phyloP scores from a whole-genome alignment of 306 rosid species.

The Vachellia collinsii region DNA sequence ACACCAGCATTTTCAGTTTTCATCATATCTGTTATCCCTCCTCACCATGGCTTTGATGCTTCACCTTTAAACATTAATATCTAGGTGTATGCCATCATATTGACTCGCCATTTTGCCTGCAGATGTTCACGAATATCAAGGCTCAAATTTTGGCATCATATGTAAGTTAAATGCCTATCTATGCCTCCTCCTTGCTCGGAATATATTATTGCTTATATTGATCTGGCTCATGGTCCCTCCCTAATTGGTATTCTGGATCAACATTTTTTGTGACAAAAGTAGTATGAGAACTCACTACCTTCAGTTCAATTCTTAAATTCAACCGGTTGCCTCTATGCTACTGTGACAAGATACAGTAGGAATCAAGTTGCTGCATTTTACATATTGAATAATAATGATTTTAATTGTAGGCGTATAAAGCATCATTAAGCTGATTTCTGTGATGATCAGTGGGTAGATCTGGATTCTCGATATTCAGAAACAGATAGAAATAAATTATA shows the following conservation, averaged over 20 bases:
- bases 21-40: background rate
- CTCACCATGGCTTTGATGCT: background rate
- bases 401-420: background rate
- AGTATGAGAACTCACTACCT: background rate
- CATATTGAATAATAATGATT: background rate
- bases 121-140: slow-evolving; percentile 51
- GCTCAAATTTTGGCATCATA: slow-evolving; percentile 50
- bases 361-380: background rate
- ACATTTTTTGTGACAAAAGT: background rate
- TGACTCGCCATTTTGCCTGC: slow-evolving; percentile 34
- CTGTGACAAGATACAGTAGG: background rate
- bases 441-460: background rate
- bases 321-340: background rate
- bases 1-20: background rate
- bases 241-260: slow-evolving; percentile 1
- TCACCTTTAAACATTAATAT: background rate
- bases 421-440: background rate
- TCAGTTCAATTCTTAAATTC: background rate
- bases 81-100: slow-evolving; percentile 2
- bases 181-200: background rate
- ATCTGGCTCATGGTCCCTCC: slow-evolving; percentile 12
- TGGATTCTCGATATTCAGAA: background rate
- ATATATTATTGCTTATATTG: slow-evolving; percentile 18
- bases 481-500: background rate
- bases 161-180: slow-evolving; percentile 39